Percentiles rank a stretch among this genome's conserved stretches.
Evolutionary conservation across 306 rosid species (phyloP).

Genomic region (Trifolium fragiferum): DNA sequence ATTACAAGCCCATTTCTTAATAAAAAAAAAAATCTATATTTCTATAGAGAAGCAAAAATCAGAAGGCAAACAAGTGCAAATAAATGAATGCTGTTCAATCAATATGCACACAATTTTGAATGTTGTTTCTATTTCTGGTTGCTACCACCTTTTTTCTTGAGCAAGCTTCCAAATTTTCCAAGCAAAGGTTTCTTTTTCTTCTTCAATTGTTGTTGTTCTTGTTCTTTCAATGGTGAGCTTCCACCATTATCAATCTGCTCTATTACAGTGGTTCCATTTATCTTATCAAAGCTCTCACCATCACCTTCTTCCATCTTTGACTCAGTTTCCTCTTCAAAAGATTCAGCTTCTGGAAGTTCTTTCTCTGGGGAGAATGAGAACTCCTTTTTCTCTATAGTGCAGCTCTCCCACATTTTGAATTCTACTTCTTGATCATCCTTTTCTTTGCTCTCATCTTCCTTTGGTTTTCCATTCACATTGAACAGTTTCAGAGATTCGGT

Average conservation of each 20-base stretch:
- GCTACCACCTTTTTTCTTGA: constrained; percentile 81
- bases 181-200: constrained; percentile 92
- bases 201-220: constrained; percentile 75
- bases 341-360: constrained; percentile 70
- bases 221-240: constrained; percentile 34
- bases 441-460: constrained; percentile 58
- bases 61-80: constrained; percentile 60
- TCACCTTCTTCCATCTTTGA: constrained; percentile 58
- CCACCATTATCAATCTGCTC: constrained; percentile 61
- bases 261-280: constrained; percentile 59
- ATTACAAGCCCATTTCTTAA: constrained; percentile 63
- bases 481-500: constrained; percentile 43
- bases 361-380: constrained; percentile 83
- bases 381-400: constrained; percentile 95
- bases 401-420: constrained; percentile 93
- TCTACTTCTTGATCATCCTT: constrained; percentile 70
- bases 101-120: constrained; percentile 48
- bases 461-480: constrained; percentile 54
- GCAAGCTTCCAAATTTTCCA: constrained; percentile 87
- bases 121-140: constrained; percentile 64
- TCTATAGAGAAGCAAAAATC: constrained; percentile 50
- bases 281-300: constrained; percentile 67
- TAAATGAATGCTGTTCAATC: constrained; percentile 53
- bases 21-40: constrained; percentile 41
- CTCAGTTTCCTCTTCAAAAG: constrained; percentile 72